Evolutionary conservation across 768 basidiomycete genomes (phyloP).

Genomic region (Lactarius hatsudake): DNA sequence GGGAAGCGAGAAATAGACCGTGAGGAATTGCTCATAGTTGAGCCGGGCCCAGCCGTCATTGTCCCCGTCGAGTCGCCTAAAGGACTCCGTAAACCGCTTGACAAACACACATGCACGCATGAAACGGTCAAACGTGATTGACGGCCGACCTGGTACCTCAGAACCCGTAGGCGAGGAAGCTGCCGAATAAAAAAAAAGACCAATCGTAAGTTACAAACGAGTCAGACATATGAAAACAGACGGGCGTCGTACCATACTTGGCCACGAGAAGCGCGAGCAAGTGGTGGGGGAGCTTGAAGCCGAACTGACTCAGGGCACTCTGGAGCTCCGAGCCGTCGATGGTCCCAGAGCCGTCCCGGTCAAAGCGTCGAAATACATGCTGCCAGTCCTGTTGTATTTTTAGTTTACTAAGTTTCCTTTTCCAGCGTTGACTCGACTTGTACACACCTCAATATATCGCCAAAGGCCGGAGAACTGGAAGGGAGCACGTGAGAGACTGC

Average conservation of each 20-base stretch:
- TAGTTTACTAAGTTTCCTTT: neutral
- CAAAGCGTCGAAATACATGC: conserved; percentile 78
- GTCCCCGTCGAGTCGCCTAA: conserved; percentile 62
- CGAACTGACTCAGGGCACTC: conserved; percentile 70
- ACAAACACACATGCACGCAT: conserved; percentile 81
- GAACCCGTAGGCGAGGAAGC: conserved; percentile 32
- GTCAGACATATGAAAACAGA: neutral
- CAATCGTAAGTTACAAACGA: neutral
- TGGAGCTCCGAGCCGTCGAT: conserved; percentile 70
- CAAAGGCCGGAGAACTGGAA: conserved; percentile 68
- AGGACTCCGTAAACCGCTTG: conserved; percentile 73
- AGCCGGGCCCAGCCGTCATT: conserved; percentile 61
- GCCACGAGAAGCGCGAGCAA: conserved; percentile 63
- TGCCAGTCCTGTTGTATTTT: conserved; percentile 65
- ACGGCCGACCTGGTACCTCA: conserved; percentile 35
- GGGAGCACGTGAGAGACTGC: neutral
- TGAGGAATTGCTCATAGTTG: conserved; percentile 69
- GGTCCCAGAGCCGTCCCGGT: conserved; percentile 73
- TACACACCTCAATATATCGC: conserved; percentile 68
- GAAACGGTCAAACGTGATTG: conserved; percentile 84
- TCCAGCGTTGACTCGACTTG: neutral
- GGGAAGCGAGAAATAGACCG: conserved; percentile 59
- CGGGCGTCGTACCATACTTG: conserved; percentile 65
- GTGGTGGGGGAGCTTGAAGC: conserved; percentile 66
- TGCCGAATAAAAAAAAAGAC: neutral